These are phyloP conservation scores for Mycocalia duriaeana DNA, from an alignment of 1,284 basidiomycete species.

Conservation along the genomic window DNA sequence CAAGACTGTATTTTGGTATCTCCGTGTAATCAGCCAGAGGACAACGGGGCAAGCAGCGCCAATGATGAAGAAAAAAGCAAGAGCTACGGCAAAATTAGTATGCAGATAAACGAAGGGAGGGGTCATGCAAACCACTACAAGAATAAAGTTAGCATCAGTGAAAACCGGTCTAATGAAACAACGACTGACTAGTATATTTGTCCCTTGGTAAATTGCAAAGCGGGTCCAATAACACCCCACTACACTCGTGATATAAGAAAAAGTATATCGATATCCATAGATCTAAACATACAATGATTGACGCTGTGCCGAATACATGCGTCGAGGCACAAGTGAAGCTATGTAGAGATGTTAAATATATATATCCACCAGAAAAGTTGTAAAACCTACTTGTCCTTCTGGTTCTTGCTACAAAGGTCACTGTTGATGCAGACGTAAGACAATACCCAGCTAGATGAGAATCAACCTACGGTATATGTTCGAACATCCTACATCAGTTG, in stretches of 20 bases:
- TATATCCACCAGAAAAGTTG: no score
- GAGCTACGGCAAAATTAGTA: no score
- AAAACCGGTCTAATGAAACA: no score
- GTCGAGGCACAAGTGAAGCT: conserved; percentile 35
- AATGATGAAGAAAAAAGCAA: conserved; percentile 49
- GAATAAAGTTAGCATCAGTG: no score
- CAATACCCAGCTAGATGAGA: background rate
- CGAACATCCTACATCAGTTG: conserved; percentile 39
- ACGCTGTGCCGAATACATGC: conserved; percentile 36
- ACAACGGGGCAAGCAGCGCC: conserved; percentile 45
- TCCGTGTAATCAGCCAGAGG: conserved; percentile 36
- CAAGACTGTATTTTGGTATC: conserved; percentile 38
- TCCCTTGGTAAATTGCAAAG: conserved; percentile 37
- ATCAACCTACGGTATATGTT: conserved; percentile 38
- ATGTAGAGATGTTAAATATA: background rate
- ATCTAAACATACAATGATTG: conserved; percentile 29
- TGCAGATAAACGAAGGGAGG: no score
- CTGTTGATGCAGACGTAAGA: conserved; percentile 11
- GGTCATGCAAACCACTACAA: no score
- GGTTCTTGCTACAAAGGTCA: conserved; percentile 39
- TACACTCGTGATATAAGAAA: conserved; percentile 8
- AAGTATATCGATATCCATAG: conserved; percentile 2
- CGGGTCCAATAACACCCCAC: conserved; percentile 47
- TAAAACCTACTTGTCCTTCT: conserved; percentile 31
- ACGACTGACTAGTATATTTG: conserved; percentile 37